These are phyloP conservation scores for Diaporthe nobilis DNA, from an alignment of 2,329 filamentous ascomycete genomes.

Conservation along the genomic window DNA sequence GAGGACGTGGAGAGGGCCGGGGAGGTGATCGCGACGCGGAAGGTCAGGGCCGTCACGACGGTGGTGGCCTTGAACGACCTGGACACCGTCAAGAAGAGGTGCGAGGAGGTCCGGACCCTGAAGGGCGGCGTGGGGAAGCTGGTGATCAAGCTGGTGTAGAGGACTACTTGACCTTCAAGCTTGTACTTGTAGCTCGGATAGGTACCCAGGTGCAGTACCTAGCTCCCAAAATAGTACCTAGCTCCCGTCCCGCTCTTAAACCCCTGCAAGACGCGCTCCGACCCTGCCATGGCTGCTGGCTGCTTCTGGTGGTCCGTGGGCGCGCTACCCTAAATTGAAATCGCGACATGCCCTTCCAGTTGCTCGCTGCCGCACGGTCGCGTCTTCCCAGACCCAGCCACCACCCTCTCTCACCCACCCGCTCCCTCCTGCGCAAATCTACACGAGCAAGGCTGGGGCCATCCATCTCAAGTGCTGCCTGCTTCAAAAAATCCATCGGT, in stretches of 20 bases:
- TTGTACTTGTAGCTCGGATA: too few relatives aligned
- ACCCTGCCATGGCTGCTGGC: background rate
- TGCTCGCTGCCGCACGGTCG: conserved; percentile 16
- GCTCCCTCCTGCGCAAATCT: background rate
- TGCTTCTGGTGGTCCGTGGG: background rate
- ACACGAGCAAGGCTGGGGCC: background rate
- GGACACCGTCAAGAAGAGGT: conserved; percentile 57
- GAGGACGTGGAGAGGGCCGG: conserved; percentile 60
- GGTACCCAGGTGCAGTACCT: too few relatives aligned
- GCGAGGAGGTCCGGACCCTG: conserved; percentile 55
- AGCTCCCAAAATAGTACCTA: background rate
- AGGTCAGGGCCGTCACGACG: conserved; percentile 59
- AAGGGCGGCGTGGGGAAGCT: conserved; percentile 61
- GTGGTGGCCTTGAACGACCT: conserved; percentile 59
- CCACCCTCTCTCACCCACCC: background rate
- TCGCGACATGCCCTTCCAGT: conserved; percentile 12
- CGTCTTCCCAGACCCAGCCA: conserved; percentile 24
- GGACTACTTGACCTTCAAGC: too few relatives aligned
- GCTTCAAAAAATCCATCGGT: background rate
- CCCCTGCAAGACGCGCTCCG: conserved; percentile 34
- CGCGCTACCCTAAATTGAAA: conserved; percentile 28
- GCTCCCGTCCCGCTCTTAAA: conserved; percentile 5
- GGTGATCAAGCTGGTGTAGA: conserved; percentile 51
- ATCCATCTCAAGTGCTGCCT: background rate
- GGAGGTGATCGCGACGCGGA: conserved; percentile 57